These are phyloP conservation scores for Balansia obtecta DNA, from an alignment of 2,329 filamentous ascomycete genomes.

Conservation along the genomic window DNA sequence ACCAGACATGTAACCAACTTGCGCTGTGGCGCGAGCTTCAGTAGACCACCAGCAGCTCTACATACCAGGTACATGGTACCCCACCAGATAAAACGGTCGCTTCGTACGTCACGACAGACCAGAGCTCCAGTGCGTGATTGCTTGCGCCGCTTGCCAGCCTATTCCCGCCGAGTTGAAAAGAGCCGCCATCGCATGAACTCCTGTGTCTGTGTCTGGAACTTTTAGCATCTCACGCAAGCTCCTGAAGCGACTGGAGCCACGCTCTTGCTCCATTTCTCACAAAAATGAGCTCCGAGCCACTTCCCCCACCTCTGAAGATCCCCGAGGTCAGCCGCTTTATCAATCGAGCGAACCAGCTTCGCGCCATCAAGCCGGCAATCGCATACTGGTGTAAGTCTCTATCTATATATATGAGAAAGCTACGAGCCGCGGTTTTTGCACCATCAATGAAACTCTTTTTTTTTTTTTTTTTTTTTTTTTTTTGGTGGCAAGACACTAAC, in stretches of 20 bases:
- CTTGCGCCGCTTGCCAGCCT: no score
- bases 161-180: no score
- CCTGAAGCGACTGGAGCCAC: no score
- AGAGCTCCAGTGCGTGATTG: no score
- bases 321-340: conserved; percentile 79
- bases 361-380: conserved; percentile 73
- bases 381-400: conserved; percentile 79
- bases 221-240: no score
- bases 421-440: no score
- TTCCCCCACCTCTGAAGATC: conserved; percentile 46
- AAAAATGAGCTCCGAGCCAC: conserved; percentile 48
- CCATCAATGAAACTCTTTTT: background rate
- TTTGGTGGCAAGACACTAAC: background rate
- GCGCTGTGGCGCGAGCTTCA: conserved; percentile 1
- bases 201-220: no score
- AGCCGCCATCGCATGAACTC: background rate
- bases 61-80: no score
- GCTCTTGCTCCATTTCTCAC: background rate
- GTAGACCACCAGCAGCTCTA: no score
- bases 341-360: conserved; percentile 71
- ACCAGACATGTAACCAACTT: background rate
- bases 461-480: no score
- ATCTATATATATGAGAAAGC: background rate
- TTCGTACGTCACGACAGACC: no score
- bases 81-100: no score